These are phyloP conservation scores for Phtheirospermum japonicum DNA, from an alignment of 257 asterid species.

Conservation along the genomic window DNA sequence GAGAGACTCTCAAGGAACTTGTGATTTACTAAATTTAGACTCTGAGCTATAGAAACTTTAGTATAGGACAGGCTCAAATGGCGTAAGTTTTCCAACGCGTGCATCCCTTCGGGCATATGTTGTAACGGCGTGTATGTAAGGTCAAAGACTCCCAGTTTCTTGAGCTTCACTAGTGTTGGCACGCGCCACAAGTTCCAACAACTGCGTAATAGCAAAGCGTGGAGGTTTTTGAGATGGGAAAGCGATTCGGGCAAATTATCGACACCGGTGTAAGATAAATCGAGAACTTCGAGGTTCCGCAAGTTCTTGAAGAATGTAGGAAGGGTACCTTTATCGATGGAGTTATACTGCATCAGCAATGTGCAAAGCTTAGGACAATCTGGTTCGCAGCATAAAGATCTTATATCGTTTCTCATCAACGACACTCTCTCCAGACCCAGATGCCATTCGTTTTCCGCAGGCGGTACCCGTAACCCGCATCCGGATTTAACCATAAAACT, in stretches of 20 bases:
- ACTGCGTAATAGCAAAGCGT: constrained; percentile 30
- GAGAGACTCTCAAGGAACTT: constrained; percentile 29
- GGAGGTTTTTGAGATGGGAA: constrained; percentile 29
- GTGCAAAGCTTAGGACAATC: constrained; percentile 32
- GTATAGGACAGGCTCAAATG: constrained; percentile 12
- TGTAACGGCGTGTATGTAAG: constrained; percentile 22
- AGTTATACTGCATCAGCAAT: constrained; percentile 36
- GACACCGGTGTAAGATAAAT: constrained; percentile 36
- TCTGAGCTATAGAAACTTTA: not conserved
- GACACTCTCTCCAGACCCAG: constrained; percentile 35
- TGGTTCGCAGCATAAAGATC: constrained; percentile 25
- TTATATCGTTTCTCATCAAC: constrained; percentile 36
- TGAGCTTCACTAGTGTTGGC: constrained; percentile 30
- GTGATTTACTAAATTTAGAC: constrained; percentile 7
- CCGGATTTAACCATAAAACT: constrained; percentile 33
- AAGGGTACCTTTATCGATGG: constrained; percentile 25
- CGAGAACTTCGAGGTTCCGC: constrained; percentile 28
- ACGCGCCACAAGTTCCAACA: constrained; percentile 34
- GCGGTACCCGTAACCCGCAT: constrained; percentile 23
- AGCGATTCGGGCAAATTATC: constrained; percentile 28
- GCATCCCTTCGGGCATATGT: constrained; percentile 13
- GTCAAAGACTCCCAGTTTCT: constrained; percentile 30
- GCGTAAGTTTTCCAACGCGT: not conserved
- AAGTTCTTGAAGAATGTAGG: constrained; percentile 29
- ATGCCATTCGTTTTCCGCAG: constrained; percentile 28